A percentile compares a stretch with the other conserved stretches of the same genome.
These are phyloP conservation scores for Phialophora macrospora DNA, from an alignment of 2,329 filamentous ascomycete genomes.

Conservation along the genomic window DNA sequence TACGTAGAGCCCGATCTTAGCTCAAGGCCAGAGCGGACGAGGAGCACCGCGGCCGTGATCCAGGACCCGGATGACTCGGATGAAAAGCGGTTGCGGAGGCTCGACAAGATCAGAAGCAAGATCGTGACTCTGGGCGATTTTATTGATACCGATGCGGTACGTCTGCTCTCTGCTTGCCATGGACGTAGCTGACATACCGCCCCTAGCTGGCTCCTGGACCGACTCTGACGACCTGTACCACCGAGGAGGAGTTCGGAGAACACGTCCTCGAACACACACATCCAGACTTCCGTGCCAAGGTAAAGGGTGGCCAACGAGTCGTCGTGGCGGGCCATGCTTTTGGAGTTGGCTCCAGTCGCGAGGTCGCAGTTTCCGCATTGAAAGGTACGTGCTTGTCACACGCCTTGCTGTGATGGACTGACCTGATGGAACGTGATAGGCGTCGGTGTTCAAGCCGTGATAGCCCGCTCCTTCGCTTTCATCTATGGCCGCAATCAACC, in stretches of 20 bases:
- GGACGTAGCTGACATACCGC: constrained; percentile 1
- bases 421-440: constrained; percentile 22
- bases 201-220: constrained; percentile 47
- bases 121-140: constrained; percentile 52
- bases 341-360: constrained; percentile 54
- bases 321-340: constrained; percentile 54
- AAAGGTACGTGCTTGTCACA: constrained; percentile 33
- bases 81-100: constrained; percentile 4
- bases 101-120: constrained; percentile 38
- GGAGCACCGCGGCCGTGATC: neutral
- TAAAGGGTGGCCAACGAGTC: constrained; percentile 28
- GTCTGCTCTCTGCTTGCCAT: neutral
- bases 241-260: constrained; percentile 45
- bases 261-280: constrained; percentile 51
- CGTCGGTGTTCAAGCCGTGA: constrained; percentile 50
- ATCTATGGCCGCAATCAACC: constrained; percentile 56
- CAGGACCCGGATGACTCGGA: neutral
- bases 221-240: constrained; percentile 67
- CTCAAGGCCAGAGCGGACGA: neutral
- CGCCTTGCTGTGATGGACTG: neutral
- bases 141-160: constrained; percentile 52
- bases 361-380: constrained; percentile 52
- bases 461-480: constrained; percentile 54
- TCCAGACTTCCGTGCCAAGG: constrained; percentile 49
- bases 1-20: constrained; percentile 29